Conservation (phyloP, 495 filamentous ascomycete species). For the Daldinia decipiens region DNA sequence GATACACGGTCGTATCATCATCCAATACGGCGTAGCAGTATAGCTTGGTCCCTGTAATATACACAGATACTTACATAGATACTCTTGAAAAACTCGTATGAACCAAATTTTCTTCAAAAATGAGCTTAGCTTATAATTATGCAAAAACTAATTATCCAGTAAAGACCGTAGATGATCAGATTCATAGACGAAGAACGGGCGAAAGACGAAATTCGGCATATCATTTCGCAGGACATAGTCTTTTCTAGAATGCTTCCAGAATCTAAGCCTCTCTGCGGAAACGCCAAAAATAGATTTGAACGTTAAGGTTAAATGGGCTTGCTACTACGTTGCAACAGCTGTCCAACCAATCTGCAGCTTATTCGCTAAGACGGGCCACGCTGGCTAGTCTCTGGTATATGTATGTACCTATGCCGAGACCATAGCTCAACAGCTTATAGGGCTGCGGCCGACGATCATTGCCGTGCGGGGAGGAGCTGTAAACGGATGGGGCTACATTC, state of each 20-base stretch:
- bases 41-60: slow-evolving; percentile 1
- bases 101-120: not conserved
- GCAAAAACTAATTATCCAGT: not conserved
- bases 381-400: slow-evolving; percentile 13
- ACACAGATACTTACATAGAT: no score
- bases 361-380: slow-evolving; percentile 12
- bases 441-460: slow-evolving; percentile 41
- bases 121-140: not conserved
- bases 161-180: not conserved
- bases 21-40: slow-evolving; percentile 11
- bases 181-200: not conserved
- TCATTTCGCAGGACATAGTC: not conserved
- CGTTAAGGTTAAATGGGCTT: not conserved
- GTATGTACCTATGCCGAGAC: slow-evolving; percentile 39
- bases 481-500: slow-evolving; percentile 27
- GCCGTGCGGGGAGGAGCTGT: slow-evolving; percentile 31
- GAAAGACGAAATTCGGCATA: slow-evolving; percentile 1
- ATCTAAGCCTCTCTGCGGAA: not conserved
- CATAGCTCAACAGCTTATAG: slow-evolving; percentile 26
- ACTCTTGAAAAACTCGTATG: slow-evolving; percentile 22
- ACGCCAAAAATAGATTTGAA: slow-evolving; percentile 26
- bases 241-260: slow-evolving; percentile 28
- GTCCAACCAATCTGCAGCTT: slow-evolving; percentile 8
- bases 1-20: slow-evolving; percentile 9
- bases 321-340: slow-evolving; percentile 32